Conservation (phyloP, 177 flowering plant genomes). For the Telopea speciosissima region DNA sequence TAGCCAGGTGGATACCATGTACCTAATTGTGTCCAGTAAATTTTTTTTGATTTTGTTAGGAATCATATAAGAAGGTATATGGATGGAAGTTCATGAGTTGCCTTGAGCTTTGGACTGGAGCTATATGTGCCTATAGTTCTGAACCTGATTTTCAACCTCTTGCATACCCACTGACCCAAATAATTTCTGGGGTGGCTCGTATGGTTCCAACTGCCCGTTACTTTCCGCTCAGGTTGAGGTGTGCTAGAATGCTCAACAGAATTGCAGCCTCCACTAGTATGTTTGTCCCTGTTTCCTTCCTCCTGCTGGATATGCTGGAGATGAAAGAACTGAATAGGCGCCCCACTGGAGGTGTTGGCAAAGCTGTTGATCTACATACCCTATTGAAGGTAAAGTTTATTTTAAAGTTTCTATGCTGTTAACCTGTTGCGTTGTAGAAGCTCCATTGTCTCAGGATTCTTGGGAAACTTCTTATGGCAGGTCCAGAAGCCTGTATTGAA, state of each 20-base stretch:
- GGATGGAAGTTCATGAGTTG: slow-evolving; percentile 95
- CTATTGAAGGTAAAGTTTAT: slow-evolving; percentile 49
- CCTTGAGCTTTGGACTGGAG: slow-evolving; percentile 97
- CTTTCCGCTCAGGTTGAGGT: slow-evolving; percentile 81
- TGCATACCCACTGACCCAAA: slow-evolving; percentile 87
- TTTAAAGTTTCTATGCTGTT: not conserved
- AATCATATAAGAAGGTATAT: slow-evolving; percentile 74
- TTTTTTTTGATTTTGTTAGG: slow-evolving; percentile 40
- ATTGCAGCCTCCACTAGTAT: slow-evolving; percentile 71
- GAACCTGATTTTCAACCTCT: slow-evolving; percentile 73
- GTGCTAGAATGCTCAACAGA: slow-evolving; percentile 87
- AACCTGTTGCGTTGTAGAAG: not conserved
- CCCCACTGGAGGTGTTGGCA: slow-evolving; percentile 80
- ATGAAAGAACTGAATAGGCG: slow-evolving; percentile 79
- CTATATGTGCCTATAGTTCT: slow-evolving; percentile 63
- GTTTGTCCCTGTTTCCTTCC: slow-evolving; percentile 75
- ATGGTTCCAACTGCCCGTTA: slow-evolving; percentile 87
- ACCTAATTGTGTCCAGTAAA: not conserved
- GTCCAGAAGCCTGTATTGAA: slow-evolving; percentile 65
- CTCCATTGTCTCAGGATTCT: not conserved
- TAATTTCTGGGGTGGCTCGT: slow-evolving; percentile 80
- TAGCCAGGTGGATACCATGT: not conserved
- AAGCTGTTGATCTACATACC: slow-evolving; percentile 70
- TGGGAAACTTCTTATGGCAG: slow-evolving; percentile 27
- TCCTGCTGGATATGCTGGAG: slow-evolving; percentile 87